Base-by-base conservation (phyloP, 176 grass and related monocot genomes). In the Oryza officinalis region DNA sequence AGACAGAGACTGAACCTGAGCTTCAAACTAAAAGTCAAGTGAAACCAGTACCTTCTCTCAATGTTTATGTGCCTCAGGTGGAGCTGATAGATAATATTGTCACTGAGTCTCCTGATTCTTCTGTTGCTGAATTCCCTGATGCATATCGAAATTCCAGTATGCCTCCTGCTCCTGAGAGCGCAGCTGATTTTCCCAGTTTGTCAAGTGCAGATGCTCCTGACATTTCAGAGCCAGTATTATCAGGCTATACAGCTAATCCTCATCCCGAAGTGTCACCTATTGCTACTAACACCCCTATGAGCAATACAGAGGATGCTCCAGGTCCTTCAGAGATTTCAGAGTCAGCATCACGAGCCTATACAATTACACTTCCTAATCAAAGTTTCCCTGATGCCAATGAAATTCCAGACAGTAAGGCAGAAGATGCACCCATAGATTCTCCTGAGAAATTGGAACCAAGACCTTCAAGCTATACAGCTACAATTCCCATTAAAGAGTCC, bases 1-100 rank as follows among this genome's bases (percentile, higher is more conserved):
- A 99, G 86, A 87, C 93, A 83, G 93, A 99, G 77, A 90, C 89
- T 41, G 96, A 99, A 84, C 20, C 44, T 69, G 96, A 91, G 43
- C 87, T 65, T 79, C 77, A 80, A 86, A 92, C 85, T 38, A 95
- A 98, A 81, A 84, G 63, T 59, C 89, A 68, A 80, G 79, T 90
- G 59, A 79, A 47, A 18, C 27, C 81, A 66, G 49, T 73, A 33
- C 69, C 80, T 83, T 79, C 85, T 70, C 87, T 70, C 28, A 80
- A 75, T 44, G 25, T 64, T 54, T 23, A 84, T 80, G 50, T 32
- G 18, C 50, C 63, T 75, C 84, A 75, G 83, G 76, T 69, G 63
- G 63, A 76, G 11, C 54, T 64, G 71, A 33, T 25, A 44, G 85
- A 90, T 67, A 38, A 76, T 84, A 65, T 59, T 78, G 45, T 74